phyloP scores from a whole-genome alignment of 495 filamentous ascomycete species.

The Penicillium cataractarum region DNA sequence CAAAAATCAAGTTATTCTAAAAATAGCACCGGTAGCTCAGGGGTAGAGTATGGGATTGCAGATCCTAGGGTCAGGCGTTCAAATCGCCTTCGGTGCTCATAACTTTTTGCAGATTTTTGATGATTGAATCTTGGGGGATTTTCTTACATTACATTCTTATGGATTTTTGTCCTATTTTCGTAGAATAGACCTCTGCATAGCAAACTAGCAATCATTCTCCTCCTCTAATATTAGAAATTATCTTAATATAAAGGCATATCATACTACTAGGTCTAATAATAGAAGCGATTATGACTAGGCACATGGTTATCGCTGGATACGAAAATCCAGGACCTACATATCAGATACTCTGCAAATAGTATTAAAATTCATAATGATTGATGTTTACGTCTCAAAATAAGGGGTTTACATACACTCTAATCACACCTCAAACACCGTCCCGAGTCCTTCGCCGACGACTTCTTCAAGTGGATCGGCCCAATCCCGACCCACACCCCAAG shows the following conservation, averaged over 20 bases:
- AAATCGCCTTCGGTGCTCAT: neutral
- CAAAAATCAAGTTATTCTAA: no score
- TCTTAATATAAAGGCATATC: neutral
- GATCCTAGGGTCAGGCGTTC: slow-evolving; percentile 1
- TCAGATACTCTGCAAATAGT: no score
- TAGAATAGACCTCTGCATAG: no score
- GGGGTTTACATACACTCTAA: no score
- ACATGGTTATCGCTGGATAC: no score
- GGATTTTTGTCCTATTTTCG: no score
- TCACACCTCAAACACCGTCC: neutral
- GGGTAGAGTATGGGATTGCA: slow-evolving; percentile 3
- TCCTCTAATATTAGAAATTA: neutral
- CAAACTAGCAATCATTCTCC: no score
- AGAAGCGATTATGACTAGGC: neutral
- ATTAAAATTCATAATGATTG: no score
- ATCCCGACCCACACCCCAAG: neutral
- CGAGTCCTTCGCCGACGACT: neutral
- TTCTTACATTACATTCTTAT: no score
- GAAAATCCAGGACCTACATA: neutral
- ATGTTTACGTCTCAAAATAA: no score
- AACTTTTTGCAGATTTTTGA: neutral
- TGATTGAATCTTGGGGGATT: no score
- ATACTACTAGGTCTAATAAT: neutral
- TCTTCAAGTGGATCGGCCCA: neutral
- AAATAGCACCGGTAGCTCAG: slow-evolving; percentile 3